Conservation (phyloP, 2,329 filamentous ascomycete genomes). For the Lanzia echinophila region DNA sequence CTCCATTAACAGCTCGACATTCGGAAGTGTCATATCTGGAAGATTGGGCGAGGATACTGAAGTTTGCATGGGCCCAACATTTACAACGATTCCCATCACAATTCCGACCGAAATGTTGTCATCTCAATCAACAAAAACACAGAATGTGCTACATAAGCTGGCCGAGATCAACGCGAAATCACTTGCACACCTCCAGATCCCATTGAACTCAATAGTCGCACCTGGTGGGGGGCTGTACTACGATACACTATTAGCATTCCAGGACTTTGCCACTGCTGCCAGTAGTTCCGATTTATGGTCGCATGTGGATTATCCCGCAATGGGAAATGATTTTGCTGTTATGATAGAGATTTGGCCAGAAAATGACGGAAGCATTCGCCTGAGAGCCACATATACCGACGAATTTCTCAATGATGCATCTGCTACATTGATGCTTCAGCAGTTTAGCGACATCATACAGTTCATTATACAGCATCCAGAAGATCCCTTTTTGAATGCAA, state of each 20-base stretch:
- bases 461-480: not conserved
- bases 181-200: not conserved
- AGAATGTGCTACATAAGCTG: not conserved
- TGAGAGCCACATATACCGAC: slow-evolving; percentile 1
- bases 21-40: slow-evolving; percentile 4
- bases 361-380: not conserved
- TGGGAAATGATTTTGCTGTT: slow-evolving; percentile 1
- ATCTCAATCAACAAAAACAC: not conserved
- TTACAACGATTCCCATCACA: slow-evolving; percentile 3
- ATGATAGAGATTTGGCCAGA: slow-evolving; percentile 6
- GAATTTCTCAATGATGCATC: not conserved
- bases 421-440: slow-evolving; percentile 1
- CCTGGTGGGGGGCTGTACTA: slow-evolving; percentile 1
- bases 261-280: not conserved
- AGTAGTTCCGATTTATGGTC: slow-evolving; percentile 2
- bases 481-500: not conserved
- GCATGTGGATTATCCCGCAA: not conserved
- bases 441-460: slow-evolving; percentile 1
- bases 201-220: slow-evolving; percentile 1
- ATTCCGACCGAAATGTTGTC: not conserved
- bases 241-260: slow-evolving; percentile 1
- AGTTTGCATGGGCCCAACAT: not conserved
- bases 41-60: not conserved
- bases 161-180: not conserved
- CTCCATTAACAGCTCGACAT: not conserved